A percentile compares a stretch with the other conserved stretches of the same genome.
These are phyloP conservation scores for Cephaloascus albidus DNA, from an alignment of 805 yeast species.

Conservation along the genomic window DNA sequence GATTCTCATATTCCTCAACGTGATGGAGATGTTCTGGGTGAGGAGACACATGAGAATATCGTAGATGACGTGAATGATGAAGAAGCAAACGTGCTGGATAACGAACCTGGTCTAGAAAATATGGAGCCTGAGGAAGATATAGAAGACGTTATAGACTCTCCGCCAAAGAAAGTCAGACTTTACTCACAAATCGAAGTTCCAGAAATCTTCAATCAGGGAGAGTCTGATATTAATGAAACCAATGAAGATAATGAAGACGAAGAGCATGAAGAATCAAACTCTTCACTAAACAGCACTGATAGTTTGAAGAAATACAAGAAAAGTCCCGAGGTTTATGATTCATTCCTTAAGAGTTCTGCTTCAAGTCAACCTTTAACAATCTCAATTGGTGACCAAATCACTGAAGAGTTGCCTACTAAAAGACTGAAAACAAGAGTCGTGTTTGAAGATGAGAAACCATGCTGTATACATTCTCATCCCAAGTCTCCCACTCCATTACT, in stretches of 20 bases:
- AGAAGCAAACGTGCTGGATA: not conserved
- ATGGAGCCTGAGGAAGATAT: not conserved
- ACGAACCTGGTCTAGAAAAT: no score
- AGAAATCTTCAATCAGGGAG: not conserved
- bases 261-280: no score
- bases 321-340: not conserved
- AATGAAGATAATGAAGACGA: not conserved
- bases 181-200: not conserved
- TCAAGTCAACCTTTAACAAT: not conserved
- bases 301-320: no score
- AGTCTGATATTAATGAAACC: not conserved
- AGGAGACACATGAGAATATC: not conserved
- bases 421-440: constrained; percentile 1
- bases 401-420: constrained; percentile 3
- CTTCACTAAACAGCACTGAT: not conserved
- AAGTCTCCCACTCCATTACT: not conserved
- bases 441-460: not conserved
- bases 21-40: not conserved
- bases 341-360: no score
- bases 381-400: constrained; percentile 2
- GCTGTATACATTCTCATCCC: not conserved
- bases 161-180: not conserved
- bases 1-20: not conserved
- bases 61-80: not conserved
- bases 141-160: not conserved